Percentiles rank a stretch among this genome's conserved stretches.
Evolutionary conservation across 306 rosid species (phyloP).

Genomic region (Castanopsis chinensis): DNA sequence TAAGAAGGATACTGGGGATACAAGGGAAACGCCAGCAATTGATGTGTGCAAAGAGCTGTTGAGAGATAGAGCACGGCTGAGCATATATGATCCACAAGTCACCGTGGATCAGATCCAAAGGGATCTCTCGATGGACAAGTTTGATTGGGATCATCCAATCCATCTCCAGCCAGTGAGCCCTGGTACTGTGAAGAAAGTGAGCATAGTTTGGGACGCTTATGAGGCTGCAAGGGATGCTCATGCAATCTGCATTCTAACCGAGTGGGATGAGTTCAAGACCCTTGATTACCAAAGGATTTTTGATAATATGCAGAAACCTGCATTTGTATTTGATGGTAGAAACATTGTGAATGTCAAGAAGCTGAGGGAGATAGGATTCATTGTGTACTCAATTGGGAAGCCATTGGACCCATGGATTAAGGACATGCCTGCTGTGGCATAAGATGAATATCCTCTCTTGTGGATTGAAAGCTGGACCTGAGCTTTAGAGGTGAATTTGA

Average conservation of each 20-base stretch:
- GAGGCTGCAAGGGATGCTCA: slow-evolving; percentile 73
- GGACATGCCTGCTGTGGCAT: slow-evolving; percentile 49
- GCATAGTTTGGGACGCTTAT: slow-evolving; percentile 52
- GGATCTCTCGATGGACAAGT: slow-evolving; percentile 49
- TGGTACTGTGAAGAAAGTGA: slow-evolving; percentile 38
- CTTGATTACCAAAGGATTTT: slow-evolving; percentile 66
- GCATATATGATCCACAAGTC: slow-evolving; percentile 66
- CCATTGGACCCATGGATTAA: slow-evolving; percentile 65
- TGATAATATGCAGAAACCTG: slow-evolving; percentile 72
- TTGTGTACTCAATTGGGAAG: slow-evolving; percentile 74
- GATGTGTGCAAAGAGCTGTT: slow-evolving; percentile 82
- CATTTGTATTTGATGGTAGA: slow-evolving; percentile 83
- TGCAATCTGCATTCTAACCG: slow-evolving; percentile 80
- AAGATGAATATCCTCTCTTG: not conserved
- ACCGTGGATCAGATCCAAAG: slow-evolving; percentile 61
- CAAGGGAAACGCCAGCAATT: slow-evolving; percentile 81
- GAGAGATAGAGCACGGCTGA: slow-evolving; percentile 62
- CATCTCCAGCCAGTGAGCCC: slow-evolving; percentile 50
- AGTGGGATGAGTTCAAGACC: slow-evolving; percentile 81
- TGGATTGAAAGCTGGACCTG: not conserved
- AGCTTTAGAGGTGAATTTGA: too few species aligned
- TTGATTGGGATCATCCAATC: slow-evolving; percentile 62
- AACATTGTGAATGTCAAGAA: slow-evolving; percentile 54
- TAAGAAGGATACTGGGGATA: slow-evolving; percentile 81
- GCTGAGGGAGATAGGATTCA: slow-evolving; percentile 72